A percentile compares a stretch with the other conserved stretches of the same genome.
phyloP scores from a whole-genome alignment of 2,329 filamentous ascomycete species.

The Chaetomium strumarium region DNA sequence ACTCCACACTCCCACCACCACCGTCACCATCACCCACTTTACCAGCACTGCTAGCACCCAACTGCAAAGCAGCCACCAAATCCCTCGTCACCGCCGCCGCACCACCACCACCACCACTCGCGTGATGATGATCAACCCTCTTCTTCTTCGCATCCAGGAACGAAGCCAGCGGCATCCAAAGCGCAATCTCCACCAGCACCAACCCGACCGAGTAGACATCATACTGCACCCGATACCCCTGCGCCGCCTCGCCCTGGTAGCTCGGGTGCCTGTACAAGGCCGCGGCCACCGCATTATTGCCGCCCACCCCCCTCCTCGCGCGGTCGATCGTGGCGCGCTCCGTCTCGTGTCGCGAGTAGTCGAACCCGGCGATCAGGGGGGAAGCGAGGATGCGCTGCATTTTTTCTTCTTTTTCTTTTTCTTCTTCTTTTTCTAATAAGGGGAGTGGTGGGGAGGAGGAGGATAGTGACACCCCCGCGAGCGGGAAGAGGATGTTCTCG shows the following conservation, averaged over 20 bases:
- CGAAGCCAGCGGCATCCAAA: slow-evolving; percentile 2
- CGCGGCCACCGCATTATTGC: not conserved
- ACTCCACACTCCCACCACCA: not conserved
- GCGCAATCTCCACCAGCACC: slow-evolving; percentile 12
- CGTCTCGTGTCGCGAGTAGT: slow-evolving; percentile 10
- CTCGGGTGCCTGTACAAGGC: slow-evolving; percentile 8
- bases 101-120: no score
- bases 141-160: slow-evolving; percentile 3
- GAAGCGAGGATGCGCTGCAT: not conserved
- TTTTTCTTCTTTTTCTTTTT: no score
- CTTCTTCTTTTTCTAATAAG: no score
- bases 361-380: slow-evolving; percentile 4
- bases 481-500: slow-evolving; percentile 12
- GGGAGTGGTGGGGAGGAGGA: no score
- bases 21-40: no score
- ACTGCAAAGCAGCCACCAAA: no score
- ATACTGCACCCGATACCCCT: slow-evolving; percentile 11
- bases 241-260: slow-evolving; percentile 12
- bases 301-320: no score
- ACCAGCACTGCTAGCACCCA: no score
- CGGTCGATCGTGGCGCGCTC: slow-evolving; percentile 9
- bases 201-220: slow-evolving; percentile 10
- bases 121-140: not conserved
- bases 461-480: no score
- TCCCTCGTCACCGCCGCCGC: no score